Evolutionary conservation across 495 filamentous ascomycete species (phyloP), one percentile per base, ranked within the genome.

Genomic region (Apodospora peruviana): DNA sequence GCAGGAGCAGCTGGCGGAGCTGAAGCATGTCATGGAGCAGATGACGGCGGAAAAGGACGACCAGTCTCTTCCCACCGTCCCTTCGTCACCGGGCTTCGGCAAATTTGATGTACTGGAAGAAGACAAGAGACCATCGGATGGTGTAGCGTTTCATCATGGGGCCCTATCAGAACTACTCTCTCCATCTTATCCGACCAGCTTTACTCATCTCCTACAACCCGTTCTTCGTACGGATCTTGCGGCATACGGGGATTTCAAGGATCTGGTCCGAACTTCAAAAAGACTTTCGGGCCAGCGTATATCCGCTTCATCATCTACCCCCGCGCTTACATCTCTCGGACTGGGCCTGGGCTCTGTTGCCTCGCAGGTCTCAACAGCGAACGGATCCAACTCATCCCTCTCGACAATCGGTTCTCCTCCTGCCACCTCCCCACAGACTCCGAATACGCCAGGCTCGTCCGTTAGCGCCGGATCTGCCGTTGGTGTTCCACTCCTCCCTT

Each of bases 1-100:
- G 49, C 91, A 96, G 61, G 90, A 97, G 60, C 93, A 98, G 66
- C 77, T 98, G 9, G 78, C 84, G 7, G 87, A 97, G 66, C 76
- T 98, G 35, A 97, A 97, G 64, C 74, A 77, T 5, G 88, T 94
- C 47, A 88, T 98, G 85, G 88, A 95, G 71, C 78, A 83, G 43
- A 88, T 95, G 81, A 78, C 77, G n/a, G 67, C 75, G 32, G 81
- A 88, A 49, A 79, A 78, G 43, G 88, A 91, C 50, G 88, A 85
- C 70, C 53, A 78, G 75, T 19, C 67, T 57, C 51, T 84, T 76
- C 40, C 82, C 75, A 56, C 93, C 78, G 37, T 84, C 73, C 52
- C 94, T 79, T 56, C 90, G 78, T 53, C 83, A 67, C 46, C 74
- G 65, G 61, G 69, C 43, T 61, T 74, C 52, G 70, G 66, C 64